A percentile compares a stretch with the other conserved stretches of the same genome.
Evolutionary conservation across 805 yeast species (phyloP).

Genomic region (Saturnispora quitensis): DNA sequence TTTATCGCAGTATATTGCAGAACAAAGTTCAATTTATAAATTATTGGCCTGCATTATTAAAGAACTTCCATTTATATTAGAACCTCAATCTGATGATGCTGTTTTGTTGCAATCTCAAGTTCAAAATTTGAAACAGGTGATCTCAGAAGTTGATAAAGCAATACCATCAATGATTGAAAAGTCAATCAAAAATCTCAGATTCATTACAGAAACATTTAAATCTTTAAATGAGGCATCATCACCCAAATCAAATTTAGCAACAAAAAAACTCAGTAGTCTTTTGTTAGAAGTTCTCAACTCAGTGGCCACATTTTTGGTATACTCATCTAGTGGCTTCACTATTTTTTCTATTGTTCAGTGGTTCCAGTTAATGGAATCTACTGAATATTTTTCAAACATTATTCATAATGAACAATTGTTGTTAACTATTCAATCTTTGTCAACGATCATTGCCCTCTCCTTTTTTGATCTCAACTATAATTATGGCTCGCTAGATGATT

Average conservation of each 20-base stretch:
- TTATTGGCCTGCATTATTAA: background rate
- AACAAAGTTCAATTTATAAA: slow-evolving; percentile 1
- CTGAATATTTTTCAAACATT: slow-evolving; percentile 15
- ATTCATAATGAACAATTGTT: slow-evolving; percentile 11
- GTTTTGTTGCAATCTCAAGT: background rate
- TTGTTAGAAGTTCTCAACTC: slow-evolving; percentile 20
- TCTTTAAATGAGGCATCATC: slow-evolving; percentile 9
- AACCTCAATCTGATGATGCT: background rate
- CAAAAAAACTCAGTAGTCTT: slow-evolving; percentile 12
- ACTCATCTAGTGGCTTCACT: slow-evolving; percentile 17
- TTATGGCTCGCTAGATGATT: slow-evolving; percentile 32
- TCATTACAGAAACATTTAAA: slow-evolving; percentile 8
- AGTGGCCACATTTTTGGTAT: slow-evolving; percentile 21
- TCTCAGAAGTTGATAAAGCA: background rate
- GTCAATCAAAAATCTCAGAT: slow-evolving; percentile 18
- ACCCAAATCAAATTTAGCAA: slow-evolving; percentile 11
- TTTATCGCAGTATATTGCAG: slow-evolving; percentile 2
- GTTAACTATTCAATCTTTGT: slow-evolving; percentile 34
- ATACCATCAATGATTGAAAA: slow-evolving; percentile 22
- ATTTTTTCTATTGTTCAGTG: slow-evolving; percentile 35
- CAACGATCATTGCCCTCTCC: slow-evolving; percentile 41
- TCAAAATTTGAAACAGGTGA: background rate
- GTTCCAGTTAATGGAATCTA: slow-evolving; percentile 42
- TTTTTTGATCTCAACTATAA: slow-evolving; percentile 50
- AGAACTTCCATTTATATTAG: background rate